phyloP scores from a whole-genome alignment of 129 eudicot genomes.

The Centrapalus pauciflorus region DNA sequence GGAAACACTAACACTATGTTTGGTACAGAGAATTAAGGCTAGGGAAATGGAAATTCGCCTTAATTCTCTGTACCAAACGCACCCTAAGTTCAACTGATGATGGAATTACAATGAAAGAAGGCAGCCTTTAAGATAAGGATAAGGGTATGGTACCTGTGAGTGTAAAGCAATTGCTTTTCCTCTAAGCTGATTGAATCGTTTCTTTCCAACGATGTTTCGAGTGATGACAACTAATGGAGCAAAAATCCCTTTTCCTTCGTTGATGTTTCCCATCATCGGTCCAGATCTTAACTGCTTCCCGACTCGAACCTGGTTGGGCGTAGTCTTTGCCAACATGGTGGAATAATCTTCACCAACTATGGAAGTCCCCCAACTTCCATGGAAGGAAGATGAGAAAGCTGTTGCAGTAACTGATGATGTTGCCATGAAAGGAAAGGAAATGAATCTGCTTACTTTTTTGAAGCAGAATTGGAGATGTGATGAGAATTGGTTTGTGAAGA shows the following conservation, averaged over 20 bases:
- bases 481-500: slow-evolving; percentile 20
- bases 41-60: too few relatives aligned
- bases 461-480: slow-evolving; percentile 2
- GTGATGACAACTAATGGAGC: slow-evolving; percentile 77
- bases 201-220: slow-evolving; percentile 78
- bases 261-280: slow-evolving; percentile 84
- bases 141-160: slow-evolving; percentile 61
- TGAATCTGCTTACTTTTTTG: not conserved
- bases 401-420: slow-evolving; percentile 44
- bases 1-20: too few relatives aligned
- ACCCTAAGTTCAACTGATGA: not conserved
- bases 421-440: slow-evolving; percentile 54
- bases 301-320: slow-evolving; percentile 36
- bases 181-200: slow-evolving; percentile 89
- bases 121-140: not conserved
- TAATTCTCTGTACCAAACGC: too few relatives aligned
- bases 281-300: slow-evolving; percentile 37
- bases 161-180: slow-evolving; percentile 98
- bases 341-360: slow-evolving; percentile 56
- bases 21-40: too few relatives aligned
- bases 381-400: slow-evolving; percentile 51
- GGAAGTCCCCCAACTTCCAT: slow-evolving; percentile 70
- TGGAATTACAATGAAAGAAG: not conserved
- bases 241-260: slow-evolving; percentile 89
- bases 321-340: slow-evolving; percentile 38